A percentile compares a stretch with the other conserved stretches of the same genome.
Conservation (phyloP, 805 yeast species). For the Kluyveromyces starmeri region DNA sequence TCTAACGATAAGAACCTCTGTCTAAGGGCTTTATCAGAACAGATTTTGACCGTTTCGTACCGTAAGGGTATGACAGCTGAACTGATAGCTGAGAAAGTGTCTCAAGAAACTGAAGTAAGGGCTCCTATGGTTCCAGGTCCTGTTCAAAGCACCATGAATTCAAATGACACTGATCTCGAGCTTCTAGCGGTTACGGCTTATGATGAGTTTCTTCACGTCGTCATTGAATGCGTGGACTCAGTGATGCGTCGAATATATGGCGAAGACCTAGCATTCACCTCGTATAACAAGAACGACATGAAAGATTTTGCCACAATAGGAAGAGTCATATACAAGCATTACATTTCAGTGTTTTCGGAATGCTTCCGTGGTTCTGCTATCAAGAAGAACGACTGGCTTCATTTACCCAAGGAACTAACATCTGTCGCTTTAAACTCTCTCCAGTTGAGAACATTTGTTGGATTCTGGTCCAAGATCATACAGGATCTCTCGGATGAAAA, state of each 20-base stretch:
- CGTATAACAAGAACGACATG: constrained; percentile 34
- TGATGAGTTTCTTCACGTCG: constrained; percentile 34
- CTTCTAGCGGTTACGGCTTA: constrained; percentile 23
- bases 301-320: constrained; percentile 36
- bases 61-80: constrained; percentile 39
- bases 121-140: no score
- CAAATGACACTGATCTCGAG: no score
- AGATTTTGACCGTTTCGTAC: constrained; percentile 49
- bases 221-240: constrained; percentile 39
- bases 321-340: constrained; percentile 35
- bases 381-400: constrained; percentile 20
- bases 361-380: constrained; percentile 31
- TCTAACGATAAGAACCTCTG: constrained; percentile 84
- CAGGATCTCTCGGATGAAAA: constrained; percentile 39
- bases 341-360: constrained; percentile 50
- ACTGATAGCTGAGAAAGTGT: constrained; percentile 35
- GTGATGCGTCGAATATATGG: constrained; percentile 50
- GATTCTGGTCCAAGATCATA: constrained; percentile 45
- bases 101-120: constrained; percentile 29
- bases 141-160: no score
- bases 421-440: constrained; percentile 24
- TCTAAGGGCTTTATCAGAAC: constrained; percentile 62
- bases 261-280: constrained; percentile 42
- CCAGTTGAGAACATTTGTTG: constrained; percentile 34
- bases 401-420: constrained; percentile 16